Base-by-base conservation (phyloP, 1,139 yeast genomes). In the Ogataea hybrid region DNA sequence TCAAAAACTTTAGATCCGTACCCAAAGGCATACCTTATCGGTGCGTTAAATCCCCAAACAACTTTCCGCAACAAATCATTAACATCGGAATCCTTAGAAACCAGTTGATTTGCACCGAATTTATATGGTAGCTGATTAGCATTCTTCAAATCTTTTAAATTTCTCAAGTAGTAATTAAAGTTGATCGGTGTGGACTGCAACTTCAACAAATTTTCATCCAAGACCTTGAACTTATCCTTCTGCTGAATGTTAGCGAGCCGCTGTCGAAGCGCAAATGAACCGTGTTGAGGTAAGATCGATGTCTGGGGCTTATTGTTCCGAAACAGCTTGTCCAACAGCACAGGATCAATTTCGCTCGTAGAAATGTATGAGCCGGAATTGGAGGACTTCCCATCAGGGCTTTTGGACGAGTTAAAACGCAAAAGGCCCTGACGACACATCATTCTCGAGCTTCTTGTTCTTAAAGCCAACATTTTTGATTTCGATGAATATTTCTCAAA, bases 1-100 rank as follows among this genome's bases (percentile, higher is more conserved):
- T 81, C 75, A 54, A 94, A 85, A 0, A 94, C 96, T 3, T 96
- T 97, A 7, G 95, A 85, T 1, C 99, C 99, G 62, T 94, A 94
- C 0, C 97, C 99, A 62, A 90, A 83, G 1, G 92, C 83, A 53
- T 75, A 84, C 43, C 77, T 68, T 17, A 86, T 75, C 0, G 92
- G 89, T 1, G 89, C 84, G 37, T 76, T 65, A 59, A 87, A 86
- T 32, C 73, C 67, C 59, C 76, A 63, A 17, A 82, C 60, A 4
- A 85, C 71, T 2, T 70, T 63, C 17, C 71, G 64, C 32, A 86
- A 66, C 14, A 73, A 70, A n/a, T 63, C 65, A 32, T 76, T 64
- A 48, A 73, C 58, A 5, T 40, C 36, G 2, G 50, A 41, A 36
- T 71, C 76, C 6, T 77, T 68, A 6, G 67, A 61, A 5, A 81